Base-by-base conservation (phyloP, 495 filamentous ascomycete species). In the Penicillium silybi region DNA sequence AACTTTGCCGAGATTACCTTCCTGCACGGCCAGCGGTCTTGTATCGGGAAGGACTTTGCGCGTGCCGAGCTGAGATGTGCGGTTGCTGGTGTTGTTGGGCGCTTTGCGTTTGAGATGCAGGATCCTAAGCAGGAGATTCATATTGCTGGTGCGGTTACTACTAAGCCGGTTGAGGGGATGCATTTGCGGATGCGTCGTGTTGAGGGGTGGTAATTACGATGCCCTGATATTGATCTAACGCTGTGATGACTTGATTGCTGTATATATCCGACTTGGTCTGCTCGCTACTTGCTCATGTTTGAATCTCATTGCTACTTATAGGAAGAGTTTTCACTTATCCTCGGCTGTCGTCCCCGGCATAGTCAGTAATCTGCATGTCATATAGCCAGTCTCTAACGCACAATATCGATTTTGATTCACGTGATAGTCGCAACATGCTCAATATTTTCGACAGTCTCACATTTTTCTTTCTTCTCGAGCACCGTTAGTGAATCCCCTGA, bases 141-240 rank as follows among this genome's bases (percentile, higher is more conserved):
- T 22, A 81, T 86, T 50, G 82, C 79, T 46, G 77, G 80, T 1
- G 80, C 80, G 17, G 68, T 89, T 18, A 90, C 86, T 8, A 76
- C 79, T 6, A 84, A 79, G 59, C 87, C 86, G 1, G 69, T 69
- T 2, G 80, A 80, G 25, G 88, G 87, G 6, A 68, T 92, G 76
- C 72, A 78, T 64, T 67, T 88, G 46, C 76, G 68, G 61, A 74
- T 83, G 61, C 80, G 64, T 56, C 65, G 78, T 27, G 61, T 90
- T 37, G 79, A 82, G 23, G 85, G 79, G 5, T 90, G 85, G 86
- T 89, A 67, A 18, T 38, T 38, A 10, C 41, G 25, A 19, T 44
- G 16, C 5, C 15, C 9, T 48, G 20, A 48, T 39, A 38, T 38
- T 29, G 26, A 18, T 18, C n/a, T n/a, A 6, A 38, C 16, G 35